Conservation (phyloP, 805 yeast genomes). For the Kodamaea laetipori region DNA sequence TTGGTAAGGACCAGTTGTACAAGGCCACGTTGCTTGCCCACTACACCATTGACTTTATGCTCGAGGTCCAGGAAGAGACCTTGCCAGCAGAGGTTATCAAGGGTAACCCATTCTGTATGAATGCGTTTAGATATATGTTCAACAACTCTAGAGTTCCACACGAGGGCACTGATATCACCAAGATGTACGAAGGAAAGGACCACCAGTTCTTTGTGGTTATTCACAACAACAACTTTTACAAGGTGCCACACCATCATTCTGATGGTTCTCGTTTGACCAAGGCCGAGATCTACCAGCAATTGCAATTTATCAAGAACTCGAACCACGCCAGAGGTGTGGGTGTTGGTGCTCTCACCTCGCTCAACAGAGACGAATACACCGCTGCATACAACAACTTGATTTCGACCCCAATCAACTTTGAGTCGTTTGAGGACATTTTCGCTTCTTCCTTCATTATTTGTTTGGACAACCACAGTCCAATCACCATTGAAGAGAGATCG, state of each 20-base stretch:
- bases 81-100: slow-evolving; percentile 80
- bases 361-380: slow-evolving; percentile 84
- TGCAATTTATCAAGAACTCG: slow-evolving; percentile 51
- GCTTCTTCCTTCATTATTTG: slow-evolving; percentile 80
- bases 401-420: slow-evolving; percentile 61
- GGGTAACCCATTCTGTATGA: slow-evolving; percentile 90
- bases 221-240: slow-evolving; percentile 78
- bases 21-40: slow-evolving; percentile 77
- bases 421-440: slow-evolving; percentile 66
- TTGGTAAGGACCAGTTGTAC: slow-evolving; percentile 63
- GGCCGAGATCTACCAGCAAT: slow-evolving; percentile 56
- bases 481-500: slow-evolving; percentile 80
- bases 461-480: slow-evolving; percentile 72
- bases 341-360: slow-evolving; percentile 77
- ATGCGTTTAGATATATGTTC: slow-evolving; percentile 87
- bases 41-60: slow-evolving; percentile 68
- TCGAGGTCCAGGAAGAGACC: slow-evolving; percentile 65
- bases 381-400: slow-evolving; percentile 57
- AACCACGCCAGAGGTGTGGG: slow-evolving; percentile 50
- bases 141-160: slow-evolving; percentile 84
- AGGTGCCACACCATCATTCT: slow-evolving; percentile 60
- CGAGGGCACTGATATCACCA: slow-evolving; percentile 61
- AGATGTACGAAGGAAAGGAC: slow-evolving; percentile 47
- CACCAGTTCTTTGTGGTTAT: slow-evolving; percentile 74
- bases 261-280: slow-evolving; percentile 48